These are phyloP conservation scores for Baudoinia panamericana DNA, from an alignment of 495 filamentous ascomycete species.

Conservation along the genomic window DNA sequence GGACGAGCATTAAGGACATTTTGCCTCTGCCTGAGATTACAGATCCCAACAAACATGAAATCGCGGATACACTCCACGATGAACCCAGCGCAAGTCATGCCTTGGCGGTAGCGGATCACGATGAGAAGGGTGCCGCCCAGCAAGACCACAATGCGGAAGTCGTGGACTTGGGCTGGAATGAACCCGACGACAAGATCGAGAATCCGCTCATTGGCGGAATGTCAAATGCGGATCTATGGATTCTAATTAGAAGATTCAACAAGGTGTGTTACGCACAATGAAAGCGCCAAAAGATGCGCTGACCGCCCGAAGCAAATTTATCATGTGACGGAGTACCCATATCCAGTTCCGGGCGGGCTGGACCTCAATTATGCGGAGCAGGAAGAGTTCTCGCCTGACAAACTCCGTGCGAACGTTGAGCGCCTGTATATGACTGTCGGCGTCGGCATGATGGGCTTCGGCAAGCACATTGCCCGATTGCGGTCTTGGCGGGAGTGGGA, in stretches of 20 bases:
- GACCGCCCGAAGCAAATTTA: constrained; percentile 57
- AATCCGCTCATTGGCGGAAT: constrained; percentile 56
- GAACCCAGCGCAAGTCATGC: constrained; percentile 29
- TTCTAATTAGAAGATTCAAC: constrained; percentile 68
- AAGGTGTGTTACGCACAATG: constrained; percentile 46
- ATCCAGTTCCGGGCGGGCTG: constrained; percentile 43
- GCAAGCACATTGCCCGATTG: constrained; percentile 62
- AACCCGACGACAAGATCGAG: constrained; percentile 43
- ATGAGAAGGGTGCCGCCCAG: constrained; percentile 40
- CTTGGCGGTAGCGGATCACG: constrained; percentile 24
- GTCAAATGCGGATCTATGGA: constrained; percentile 74
- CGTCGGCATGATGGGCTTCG: constrained; percentile 50
- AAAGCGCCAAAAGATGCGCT: neutral
- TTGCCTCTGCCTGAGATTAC: constrained; percentile 25
- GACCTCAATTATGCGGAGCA: constrained; percentile 71
- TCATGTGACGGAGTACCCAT: constrained; percentile 58
- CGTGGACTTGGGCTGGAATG: constrained; percentile 62
- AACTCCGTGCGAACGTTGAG: constrained; percentile 68
- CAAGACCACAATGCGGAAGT: constrained; percentile 38
- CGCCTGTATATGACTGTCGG: constrained; percentile 72
- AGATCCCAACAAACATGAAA: constrained; percentile 21
- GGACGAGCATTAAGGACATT: constrained; percentile 18
- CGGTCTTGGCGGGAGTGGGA: constrained; percentile 66
- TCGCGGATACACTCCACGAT: constrained; percentile 17
- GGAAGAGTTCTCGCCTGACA: constrained; percentile 78